phyloP scores from a whole-genome alignment of 2,329 filamentous ascomycete genomes.

The Colletotrichum karsti region DNA sequence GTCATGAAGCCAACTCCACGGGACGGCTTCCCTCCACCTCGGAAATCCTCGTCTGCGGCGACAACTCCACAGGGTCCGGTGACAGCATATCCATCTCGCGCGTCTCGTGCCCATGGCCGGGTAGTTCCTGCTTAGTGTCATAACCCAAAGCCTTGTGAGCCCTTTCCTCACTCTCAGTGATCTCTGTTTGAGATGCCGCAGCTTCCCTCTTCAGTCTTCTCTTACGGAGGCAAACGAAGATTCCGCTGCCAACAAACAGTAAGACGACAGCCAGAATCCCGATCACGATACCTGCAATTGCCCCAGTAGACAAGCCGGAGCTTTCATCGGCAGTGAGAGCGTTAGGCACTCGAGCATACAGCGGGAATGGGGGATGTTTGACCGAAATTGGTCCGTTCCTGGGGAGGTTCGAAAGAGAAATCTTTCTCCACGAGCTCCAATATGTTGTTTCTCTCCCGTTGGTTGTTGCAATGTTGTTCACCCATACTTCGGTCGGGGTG shows the following conservation, averaged over 20 bases:
- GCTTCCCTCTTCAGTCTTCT: neutral
- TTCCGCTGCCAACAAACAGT: neutral
- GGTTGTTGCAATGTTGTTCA: constrained; percentile 4
- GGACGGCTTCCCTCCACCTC: too few species aligned
- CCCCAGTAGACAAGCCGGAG: neutral
- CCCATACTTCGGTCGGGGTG: constrained; percentile 9
- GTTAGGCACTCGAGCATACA: neutral
- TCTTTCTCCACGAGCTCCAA: constrained; percentile 3
- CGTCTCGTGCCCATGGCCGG: neutral
- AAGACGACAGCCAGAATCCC: neutral
- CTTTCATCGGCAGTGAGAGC: neutral
- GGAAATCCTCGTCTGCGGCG: neutral
- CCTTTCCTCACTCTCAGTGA: neutral
- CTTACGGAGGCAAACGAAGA: neutral
- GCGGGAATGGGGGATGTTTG: constrained; percentile 2
- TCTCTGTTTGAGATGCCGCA: neutral
- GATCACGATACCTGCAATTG: neutral
- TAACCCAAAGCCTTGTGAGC: neutral
- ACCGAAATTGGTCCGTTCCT: neutral
- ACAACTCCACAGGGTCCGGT: neutral
- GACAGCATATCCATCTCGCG: neutral
- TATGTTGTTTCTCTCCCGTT: neutral
- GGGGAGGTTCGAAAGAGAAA: neutral
- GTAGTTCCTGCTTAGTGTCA: neutral
- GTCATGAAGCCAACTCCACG: too few species aligned